These are phyloP conservation scores for Cyathus striatus DNA, from an alignment of 768 basidiomycete genomes.

Conservation along the genomic window DNA sequence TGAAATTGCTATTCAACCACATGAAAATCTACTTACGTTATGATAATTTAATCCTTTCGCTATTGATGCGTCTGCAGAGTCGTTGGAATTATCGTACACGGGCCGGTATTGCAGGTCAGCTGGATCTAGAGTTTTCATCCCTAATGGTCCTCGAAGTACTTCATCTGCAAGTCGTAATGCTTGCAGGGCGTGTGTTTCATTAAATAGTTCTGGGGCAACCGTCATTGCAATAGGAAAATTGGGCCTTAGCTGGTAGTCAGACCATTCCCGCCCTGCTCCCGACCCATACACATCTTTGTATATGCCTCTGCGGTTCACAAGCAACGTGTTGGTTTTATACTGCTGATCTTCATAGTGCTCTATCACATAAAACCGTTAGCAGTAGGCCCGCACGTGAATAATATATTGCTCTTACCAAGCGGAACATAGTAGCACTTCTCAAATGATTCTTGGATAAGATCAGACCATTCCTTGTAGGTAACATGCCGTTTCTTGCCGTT, in stretches of 20 bases:
- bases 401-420: conserved; percentile 57
- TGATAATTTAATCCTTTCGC: conserved; percentile 97
- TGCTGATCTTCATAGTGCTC: conserved; percentile 68
- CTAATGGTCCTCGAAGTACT: conserved; percentile 80
- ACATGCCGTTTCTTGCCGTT: conserved; percentile 63
- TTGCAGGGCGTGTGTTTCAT: conserved; percentile 69
- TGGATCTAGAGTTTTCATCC: conserved; percentile 95
- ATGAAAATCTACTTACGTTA: conserved; percentile 46
- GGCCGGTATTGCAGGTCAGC: conserved; percentile 85
- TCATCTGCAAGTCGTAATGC: conserved; percentile 80
- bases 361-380: no score
- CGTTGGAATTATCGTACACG: conserved; percentile 90
- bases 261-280: conserved; percentile 84
- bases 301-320: conserved; percentile 89
- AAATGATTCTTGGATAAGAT: conserved; percentile 80
- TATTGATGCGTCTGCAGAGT: conserved; percentile 72
- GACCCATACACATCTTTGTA: conserved; percentile 99
- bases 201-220: conserved; percentile 94
- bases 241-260: conserved; percentile 91
- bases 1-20: no score
- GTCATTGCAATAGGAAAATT: conserved; percentile 97
- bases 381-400: no score
- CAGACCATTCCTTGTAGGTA: conserved; percentile 88
- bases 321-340: conserved; percentile 61
- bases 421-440: conserved; percentile 93